Conservation (phyloP, 108 stramenopile species). For the Chaetoceros muelleri region DNA sequence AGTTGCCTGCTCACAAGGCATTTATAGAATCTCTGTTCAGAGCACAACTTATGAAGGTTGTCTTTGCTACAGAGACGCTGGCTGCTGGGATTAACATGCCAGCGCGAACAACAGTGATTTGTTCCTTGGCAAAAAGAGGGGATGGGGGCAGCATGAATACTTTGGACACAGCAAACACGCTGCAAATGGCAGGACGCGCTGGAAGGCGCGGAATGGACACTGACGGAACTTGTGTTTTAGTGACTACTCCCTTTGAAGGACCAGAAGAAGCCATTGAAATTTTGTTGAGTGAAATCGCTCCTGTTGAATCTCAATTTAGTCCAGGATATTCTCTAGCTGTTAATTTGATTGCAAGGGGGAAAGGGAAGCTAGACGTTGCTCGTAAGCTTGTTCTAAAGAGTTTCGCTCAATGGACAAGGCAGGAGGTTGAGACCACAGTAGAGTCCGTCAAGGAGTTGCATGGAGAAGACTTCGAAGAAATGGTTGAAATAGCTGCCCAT, state of each 20-base stretch:
- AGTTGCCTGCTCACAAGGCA: slow-evolving; percentile 84
- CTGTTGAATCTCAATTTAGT: slow-evolving; percentile 67
- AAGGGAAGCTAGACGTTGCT: slow-evolving; percentile 61
- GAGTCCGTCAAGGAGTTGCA: slow-evolving; percentile 15
- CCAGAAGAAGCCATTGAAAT: slow-evolving; percentile 54
- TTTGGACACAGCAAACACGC: slow-evolving; percentile 64
- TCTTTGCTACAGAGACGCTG: slow-evolving; percentile 92
- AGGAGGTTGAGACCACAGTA: slow-evolving; percentile 32
- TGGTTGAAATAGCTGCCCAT: slow-evolving; percentile 21
- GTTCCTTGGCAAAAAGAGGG: slow-evolving; percentile 76
- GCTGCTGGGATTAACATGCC: slow-evolving; percentile 86
- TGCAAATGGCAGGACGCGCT: slow-evolving; percentile 87
- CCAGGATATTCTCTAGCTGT: slow-evolving; percentile 70
- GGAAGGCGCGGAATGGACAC: slow-evolving; percentile 71
- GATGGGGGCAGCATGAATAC: slow-evolving; percentile 43
- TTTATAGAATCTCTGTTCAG: slow-evolving; percentile 85
- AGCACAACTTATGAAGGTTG: slow-evolving; percentile 72
- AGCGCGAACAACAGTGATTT: slow-evolving; percentile 80
- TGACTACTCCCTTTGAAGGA: slow-evolving; percentile 67
- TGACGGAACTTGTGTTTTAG: slow-evolving; percentile 64
- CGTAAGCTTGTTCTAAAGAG: slow-evolving; percentile 56
- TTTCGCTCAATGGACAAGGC: slow-evolving; percentile 65
- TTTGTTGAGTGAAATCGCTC: slow-evolving; percentile 60
- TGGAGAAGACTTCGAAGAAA: slow-evolving; percentile 14
- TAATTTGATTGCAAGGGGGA: slow-evolving; percentile 55